Percentiles rank a stretch among this genome's conserved stretches.
phyloP scores from a whole-genome alignment of 495 filamentous ascomycete genomes.

The Emericellopsis terricola region DNA sequence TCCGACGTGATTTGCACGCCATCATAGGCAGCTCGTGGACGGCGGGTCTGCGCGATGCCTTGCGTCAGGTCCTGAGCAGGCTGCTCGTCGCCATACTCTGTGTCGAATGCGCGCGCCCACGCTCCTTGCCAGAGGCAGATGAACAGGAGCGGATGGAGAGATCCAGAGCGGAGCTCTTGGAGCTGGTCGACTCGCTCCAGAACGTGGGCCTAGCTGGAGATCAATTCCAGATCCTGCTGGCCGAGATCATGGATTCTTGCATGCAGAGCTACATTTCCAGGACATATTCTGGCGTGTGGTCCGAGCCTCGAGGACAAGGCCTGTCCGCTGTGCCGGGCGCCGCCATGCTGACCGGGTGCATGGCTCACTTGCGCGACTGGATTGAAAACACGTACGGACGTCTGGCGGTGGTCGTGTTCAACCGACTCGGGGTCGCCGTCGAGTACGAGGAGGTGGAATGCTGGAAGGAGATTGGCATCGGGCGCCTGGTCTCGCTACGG shows the following conservation, averaged over 20 bases:
- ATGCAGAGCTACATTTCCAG: constrained; percentile 47
- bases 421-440: constrained; percentile 13
- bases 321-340: background rate
- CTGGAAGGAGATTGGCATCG: constrained; percentile 68
- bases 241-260: constrained; percentile 50
- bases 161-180: constrained; percentile 33
- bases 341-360: constrained; percentile 14
- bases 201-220: constrained; percentile 60
- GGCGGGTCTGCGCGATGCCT: constrained; percentile 28
- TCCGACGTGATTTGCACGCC: constrained; percentile 43
- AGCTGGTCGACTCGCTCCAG: constrained; percentile 41
- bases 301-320: constrained; percentile 5
- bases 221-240: constrained; percentile 57
- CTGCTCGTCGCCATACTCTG: constrained; percentile 39
- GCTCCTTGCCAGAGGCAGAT: background rate
- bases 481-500: constrained; percentile 60
- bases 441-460: constrained; percentile 39
- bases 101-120: constrained; percentile 15
- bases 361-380: constrained; percentile 45
- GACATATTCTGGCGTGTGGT: constrained; percentile 43
- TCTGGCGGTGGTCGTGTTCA: constrained; percentile 43
- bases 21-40: constrained; percentile 48
- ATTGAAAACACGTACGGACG: constrained; percentile 52
- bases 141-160: background rate
- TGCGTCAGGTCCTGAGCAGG: constrained; percentile 33